These are phyloP conservation scores for Mariannaea elegans DNA, from an alignment of 2,329 filamentous ascomycete genomes.

Conservation along the genomic window DNA sequence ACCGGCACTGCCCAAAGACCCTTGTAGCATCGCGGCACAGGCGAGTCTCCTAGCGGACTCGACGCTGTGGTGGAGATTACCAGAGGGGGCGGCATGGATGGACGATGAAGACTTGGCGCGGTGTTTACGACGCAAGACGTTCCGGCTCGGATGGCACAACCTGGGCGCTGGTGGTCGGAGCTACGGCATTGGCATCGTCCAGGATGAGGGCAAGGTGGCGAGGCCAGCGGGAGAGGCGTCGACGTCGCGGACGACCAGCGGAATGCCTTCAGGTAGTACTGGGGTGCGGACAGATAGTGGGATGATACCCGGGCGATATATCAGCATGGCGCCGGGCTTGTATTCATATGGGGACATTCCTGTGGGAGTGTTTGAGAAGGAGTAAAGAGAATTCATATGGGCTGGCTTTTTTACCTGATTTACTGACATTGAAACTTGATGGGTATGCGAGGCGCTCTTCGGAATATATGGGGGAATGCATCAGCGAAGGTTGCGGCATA, in stretches of 20 bases:
- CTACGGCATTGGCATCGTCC: constrained; percentile 41
- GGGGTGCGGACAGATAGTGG: constrained; percentile 16
- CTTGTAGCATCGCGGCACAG: constrained; percentile 41
- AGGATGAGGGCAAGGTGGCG: constrained; percentile 37
- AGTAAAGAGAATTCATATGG: not conserved
- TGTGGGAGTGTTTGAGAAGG: constrained; percentile 26
- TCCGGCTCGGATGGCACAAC: constrained; percentile 37
- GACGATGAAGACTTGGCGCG: constrained; percentile 36
- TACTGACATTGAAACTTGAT: not conserved
- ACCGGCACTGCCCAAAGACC: constrained; percentile 35
- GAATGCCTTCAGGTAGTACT: not conserved
- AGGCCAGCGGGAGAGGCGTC: constrained; percentile 6
- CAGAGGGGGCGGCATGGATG: constrained; percentile 41
- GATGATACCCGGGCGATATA: constrained; percentile 29
- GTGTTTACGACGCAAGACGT: constrained; percentile 39
- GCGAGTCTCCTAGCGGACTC: constrained; percentile 43
- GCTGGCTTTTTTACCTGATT: not conserved
- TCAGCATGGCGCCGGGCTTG: constrained; percentile 39
- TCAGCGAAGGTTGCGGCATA: not conserved
- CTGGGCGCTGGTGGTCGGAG: constrained; percentile 25
- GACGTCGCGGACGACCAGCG: constrained; percentile 14
- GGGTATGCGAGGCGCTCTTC: constrained; percentile 15
- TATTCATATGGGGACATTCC: constrained; percentile 39
- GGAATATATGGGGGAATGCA: not conserved
- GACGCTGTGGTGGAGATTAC: constrained; percentile 40